Conservation (phyloP, 345 rosid genomes). For the Limnanthes douglasii region DNA sequence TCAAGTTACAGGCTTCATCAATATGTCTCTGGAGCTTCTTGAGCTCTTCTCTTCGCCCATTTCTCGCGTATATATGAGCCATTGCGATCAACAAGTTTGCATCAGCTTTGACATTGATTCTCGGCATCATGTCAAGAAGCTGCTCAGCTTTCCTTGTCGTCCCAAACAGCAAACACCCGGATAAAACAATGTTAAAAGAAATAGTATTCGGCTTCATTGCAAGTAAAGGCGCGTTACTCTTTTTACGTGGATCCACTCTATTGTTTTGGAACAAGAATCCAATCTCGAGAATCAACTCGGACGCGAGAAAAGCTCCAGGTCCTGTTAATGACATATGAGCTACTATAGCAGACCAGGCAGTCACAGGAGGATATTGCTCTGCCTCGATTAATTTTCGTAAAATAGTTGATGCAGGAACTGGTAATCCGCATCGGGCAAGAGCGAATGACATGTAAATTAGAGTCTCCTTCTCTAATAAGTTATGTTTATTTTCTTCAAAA, state of each 20-base stretch:
- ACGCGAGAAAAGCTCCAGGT: constrained; percentile 71
- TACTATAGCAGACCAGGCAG: constrained; percentile 64
- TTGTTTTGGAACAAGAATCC: constrained; percentile 63
- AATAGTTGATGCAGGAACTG: constrained; percentile 64
- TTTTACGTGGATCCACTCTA: constrained; percentile 74
- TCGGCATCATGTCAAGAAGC: constrained; percentile 71
- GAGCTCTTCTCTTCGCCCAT: constrained; percentile 72
- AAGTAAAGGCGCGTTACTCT: constrained; percentile 61
- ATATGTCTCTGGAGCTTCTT: constrained; percentile 76
- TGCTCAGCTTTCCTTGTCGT: constrained; percentile 85
- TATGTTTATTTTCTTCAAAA: constrained; percentile 57
- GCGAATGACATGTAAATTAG: constrained; percentile 61
- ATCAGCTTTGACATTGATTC: constrained; percentile 44
- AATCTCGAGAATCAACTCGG: constrained; percentile 81
- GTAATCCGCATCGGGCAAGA: constrained; percentile 53
- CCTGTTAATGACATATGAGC: constrained; percentile 58
- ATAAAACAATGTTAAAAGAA: constrained; percentile 58
- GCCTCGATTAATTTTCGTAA: constrained; percentile 56
- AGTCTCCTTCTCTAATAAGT: constrained; percentile 55
- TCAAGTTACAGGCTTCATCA: constrained; percentile 57
- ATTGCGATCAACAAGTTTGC: constrained; percentile 44
- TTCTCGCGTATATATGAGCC: constrained; percentile 81
- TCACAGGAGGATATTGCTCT: constrained; percentile 62
- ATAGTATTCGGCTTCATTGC: constrained; percentile 77
- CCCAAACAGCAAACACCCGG: constrained; percentile 69